Evolutionary conservation across 495 filamentous ascomycete species (phyloP).

Genomic region (Neurospora discreta): DNA sequence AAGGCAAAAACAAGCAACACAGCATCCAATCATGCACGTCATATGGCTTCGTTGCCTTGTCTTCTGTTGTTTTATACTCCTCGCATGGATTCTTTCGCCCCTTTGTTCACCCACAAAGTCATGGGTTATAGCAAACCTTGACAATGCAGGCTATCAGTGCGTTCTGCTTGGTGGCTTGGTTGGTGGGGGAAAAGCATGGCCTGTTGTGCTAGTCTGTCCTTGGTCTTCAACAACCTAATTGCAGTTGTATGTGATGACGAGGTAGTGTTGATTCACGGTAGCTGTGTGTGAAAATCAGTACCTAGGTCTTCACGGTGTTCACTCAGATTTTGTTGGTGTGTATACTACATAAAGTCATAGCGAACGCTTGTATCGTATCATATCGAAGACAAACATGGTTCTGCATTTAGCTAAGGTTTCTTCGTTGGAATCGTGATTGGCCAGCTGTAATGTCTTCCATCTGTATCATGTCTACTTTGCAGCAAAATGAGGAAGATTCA

Average conservation of each 20-base stretch:
- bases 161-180: neutral
- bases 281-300: neutral
- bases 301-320: neutral
- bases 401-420: neutral
- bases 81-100: neutral
- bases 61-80: neutral
- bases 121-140: neutral
- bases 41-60: neutral
- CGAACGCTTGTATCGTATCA: neutral
- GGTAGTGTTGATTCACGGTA: neutral
- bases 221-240: neutral
- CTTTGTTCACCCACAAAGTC: neutral
- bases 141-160: neutral
- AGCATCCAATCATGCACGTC: neutral
- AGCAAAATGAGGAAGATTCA: too few relatives aligned
- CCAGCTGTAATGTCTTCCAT: too few relatives aligned
- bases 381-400: neutral
- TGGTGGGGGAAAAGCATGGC: neutral
- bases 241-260: neutral
- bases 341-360: neutral
- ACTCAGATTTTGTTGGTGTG: neutral
- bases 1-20: neutral
- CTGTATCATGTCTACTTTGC: too few relatives aligned
- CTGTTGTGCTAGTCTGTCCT: neutral
- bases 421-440: neutral